A percentile compares a stretch with the other conserved stretches of the same genome.
Evolutionary conservation across 495 filamentous ascomycete genomes (phyloP).

Genomic region (Trichoderma reesei): DNA sequence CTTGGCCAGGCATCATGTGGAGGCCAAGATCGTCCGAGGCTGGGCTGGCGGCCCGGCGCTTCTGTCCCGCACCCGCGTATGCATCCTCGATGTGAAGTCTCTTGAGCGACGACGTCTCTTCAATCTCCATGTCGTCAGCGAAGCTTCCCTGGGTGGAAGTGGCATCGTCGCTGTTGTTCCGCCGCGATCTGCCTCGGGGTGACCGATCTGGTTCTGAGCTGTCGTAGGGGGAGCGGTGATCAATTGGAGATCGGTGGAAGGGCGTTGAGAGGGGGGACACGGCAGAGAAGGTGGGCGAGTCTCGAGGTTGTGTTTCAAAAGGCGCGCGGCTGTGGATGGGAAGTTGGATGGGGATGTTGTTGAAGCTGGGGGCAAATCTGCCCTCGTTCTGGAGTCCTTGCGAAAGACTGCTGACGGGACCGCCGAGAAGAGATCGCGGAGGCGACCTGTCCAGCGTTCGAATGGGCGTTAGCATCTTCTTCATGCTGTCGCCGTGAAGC

Average conservation of each 20-base stretch:
- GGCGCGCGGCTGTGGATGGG: slow-evolving; percentile 26
- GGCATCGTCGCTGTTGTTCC: slow-evolving; percentile 42
- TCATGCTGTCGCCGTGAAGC: slow-evolving; percentile 67
- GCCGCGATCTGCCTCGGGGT: slow-evolving; percentile 48
- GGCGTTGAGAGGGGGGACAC: slow-evolving; percentile 40
- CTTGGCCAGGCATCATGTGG: slow-evolving; percentile 45
- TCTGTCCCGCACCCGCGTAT: slow-evolving; percentile 44
- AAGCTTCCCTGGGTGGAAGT: slow-evolving; percentile 32
- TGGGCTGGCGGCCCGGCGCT: slow-evolving; percentile 74
- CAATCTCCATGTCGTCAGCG: slow-evolving; percentile 55
- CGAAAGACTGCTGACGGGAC: slow-evolving; percentile 38
- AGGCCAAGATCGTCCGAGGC: slow-evolving; percentile 59
- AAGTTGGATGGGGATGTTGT: slow-evolving; percentile 36
- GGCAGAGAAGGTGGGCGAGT: slow-evolving; percentile 37
- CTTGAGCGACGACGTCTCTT: slow-evolving; percentile 49
- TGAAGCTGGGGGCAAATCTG: slow-evolving; percentile 33
- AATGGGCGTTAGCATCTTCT: slow-evolving; percentile 62
- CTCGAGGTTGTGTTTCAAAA: slow-evolving; percentile 13
- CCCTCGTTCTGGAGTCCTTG: slow-evolving; percentile 36
- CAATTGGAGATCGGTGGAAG: slow-evolving; percentile 31
- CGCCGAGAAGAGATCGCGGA: slow-evolving; percentile 43
- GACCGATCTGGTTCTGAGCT: slow-evolving; percentile 39
- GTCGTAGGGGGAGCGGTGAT: slow-evolving; percentile 43
- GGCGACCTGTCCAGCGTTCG: slow-evolving; percentile 47
- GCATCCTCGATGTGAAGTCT: slow-evolving; percentile 50